These are phyloP conservation scores for Penicillium samsonianum DNA, from an alignment of 495 filamentous ascomycete genomes.

Conservation along the genomic window DNA sequence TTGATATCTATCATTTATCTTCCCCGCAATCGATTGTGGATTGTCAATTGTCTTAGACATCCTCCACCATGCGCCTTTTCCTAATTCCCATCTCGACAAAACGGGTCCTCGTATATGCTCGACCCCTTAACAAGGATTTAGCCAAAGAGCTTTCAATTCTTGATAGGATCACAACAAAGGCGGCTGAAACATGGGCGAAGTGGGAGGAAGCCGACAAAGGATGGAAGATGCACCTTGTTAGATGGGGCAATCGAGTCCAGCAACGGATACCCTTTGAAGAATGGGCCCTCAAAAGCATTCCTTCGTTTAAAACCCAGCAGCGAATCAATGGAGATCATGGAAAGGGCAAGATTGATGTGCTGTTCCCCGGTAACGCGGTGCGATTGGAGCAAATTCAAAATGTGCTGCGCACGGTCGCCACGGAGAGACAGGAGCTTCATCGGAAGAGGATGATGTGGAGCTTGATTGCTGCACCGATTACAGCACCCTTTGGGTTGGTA, in stretches of 20 bases:
- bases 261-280: conserved; percentile 92
- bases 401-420: conserved; percentile 64
- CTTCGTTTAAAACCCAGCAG: conserved; percentile 70
- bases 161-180: conserved; percentile 67
- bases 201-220: conserved; percentile 84
- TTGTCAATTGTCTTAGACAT: background rate
- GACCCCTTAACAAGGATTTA: conserved; percentile 58
- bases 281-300: conserved; percentile 95
- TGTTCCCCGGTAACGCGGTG: conserved; percentile 74
- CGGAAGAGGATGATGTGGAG: conserved; percentile 75
- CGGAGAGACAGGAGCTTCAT: conserved; percentile 80
- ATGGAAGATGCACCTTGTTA: conserved; percentile 85
- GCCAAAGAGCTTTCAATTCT: conserved; percentile 52
- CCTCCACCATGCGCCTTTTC: conserved; percentile 79
- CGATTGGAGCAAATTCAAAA: conserved; percentile 57
- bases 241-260: conserved; percentile 81
- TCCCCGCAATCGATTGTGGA: background rate
- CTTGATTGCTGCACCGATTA: conserved; percentile 79
- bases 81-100: conserved; percentile 91
- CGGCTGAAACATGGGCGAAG: conserved; percentile 70
- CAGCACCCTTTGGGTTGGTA: conserved; percentile 75
- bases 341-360: conserved; percentile 68
- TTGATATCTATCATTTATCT: background rate
- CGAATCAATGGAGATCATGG: conserved; percentile 62
- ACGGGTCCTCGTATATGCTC: conserved; percentile 90